Conservation (phyloP, 1,284 basidiomycete genomes). For the Marasmius sp. region DNA sequence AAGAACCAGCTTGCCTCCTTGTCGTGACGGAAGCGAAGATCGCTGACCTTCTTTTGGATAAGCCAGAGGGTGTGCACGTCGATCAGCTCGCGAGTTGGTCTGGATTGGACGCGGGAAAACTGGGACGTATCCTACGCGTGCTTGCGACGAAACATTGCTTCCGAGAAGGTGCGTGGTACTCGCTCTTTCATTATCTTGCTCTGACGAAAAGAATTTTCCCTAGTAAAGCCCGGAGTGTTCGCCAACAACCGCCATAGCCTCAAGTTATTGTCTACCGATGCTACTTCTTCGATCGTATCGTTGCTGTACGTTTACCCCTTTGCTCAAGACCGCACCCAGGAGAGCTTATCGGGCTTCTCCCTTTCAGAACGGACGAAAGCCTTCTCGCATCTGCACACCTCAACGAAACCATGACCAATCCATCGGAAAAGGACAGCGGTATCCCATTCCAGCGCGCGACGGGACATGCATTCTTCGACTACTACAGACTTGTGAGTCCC, state of each 20-base stretch:
- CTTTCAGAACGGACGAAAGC: conserved; percentile 20
- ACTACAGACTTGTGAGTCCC: not conserved
- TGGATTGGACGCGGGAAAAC: conserved; percentile 24
- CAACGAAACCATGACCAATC: conserved; percentile 8
- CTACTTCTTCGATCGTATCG: conserved; percentile 20
- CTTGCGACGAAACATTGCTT: conserved; percentile 34
- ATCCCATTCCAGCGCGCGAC: conserved; percentile 9
- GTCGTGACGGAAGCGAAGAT: conserved; percentile 25
- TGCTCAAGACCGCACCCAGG: not conserved
- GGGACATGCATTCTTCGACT: conserved; percentile 8
- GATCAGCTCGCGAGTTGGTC: conserved; percentile 22
- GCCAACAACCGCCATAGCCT: conserved; percentile 34
- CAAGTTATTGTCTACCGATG: conserved; percentile 23
- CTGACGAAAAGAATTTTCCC: not conserved
- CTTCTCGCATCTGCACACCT: conserved; percentile 9
- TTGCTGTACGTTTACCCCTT: conserved; percentile 2
- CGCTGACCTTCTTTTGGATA: conserved; percentile 29
- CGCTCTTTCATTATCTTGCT: not conserved
- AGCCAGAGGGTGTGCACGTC: conserved; percentile 30
- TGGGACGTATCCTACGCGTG: conserved; percentile 29
- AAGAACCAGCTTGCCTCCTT: conserved; percentile 15
- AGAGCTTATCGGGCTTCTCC: not conserved
- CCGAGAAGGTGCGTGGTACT: conserved; percentile 23
- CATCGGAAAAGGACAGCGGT: not conserved
- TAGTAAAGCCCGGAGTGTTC: conserved; percentile 23